phyloP scores from a whole-genome alignment of 805 yeast genomes.

The Myxozyma monticola region DNA sequence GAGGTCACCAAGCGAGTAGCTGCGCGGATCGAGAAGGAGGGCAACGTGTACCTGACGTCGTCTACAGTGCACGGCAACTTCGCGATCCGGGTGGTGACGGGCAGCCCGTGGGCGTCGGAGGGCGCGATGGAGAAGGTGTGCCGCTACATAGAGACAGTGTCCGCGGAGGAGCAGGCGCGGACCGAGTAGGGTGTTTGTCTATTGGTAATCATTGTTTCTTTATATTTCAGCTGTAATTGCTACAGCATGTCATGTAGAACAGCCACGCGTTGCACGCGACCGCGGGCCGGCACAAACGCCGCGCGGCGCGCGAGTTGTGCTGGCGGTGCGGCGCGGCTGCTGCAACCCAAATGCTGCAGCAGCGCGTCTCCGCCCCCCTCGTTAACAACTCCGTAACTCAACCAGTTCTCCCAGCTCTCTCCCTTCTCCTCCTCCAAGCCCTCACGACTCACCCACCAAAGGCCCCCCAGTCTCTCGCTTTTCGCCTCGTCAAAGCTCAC shows the following conservation, averaged over 20 bases:
- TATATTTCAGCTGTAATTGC: not conserved
- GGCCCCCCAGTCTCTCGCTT: too few species aligned
- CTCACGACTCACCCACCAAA: too few species aligned
- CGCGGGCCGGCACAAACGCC: not conserved
- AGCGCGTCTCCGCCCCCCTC: not conserved
- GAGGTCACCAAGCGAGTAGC: constrained; percentile 26
- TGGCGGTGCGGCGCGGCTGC: not conserved
- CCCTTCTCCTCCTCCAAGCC: not conserved
- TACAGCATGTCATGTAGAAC: not conserved
- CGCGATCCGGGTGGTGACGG: constrained; percentile 31
- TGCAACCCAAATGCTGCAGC: not conserved
- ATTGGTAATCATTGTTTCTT: too few species aligned
- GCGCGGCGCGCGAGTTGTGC: constrained; percentile 1
- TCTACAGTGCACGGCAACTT: constrained; percentile 20
- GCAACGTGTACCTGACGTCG: constrained; percentile 27
- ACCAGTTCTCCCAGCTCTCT: not conserved
- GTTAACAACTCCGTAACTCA: not conserved
- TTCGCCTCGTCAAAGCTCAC: too few species aligned
- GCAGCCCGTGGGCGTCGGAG: constrained; percentile 30
- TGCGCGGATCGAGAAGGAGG: constrained; percentile 23
- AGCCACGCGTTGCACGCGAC: not conserved
- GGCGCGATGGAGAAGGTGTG: constrained; percentile 19
- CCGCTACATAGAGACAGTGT: constrained; percentile 12
- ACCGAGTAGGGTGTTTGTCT: too few species aligned
- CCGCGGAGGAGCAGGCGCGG: constrained; percentile 22